Conservation (phyloP, 768 basidiomycete genomes). For the Lyophyllum decastes region DNA sequence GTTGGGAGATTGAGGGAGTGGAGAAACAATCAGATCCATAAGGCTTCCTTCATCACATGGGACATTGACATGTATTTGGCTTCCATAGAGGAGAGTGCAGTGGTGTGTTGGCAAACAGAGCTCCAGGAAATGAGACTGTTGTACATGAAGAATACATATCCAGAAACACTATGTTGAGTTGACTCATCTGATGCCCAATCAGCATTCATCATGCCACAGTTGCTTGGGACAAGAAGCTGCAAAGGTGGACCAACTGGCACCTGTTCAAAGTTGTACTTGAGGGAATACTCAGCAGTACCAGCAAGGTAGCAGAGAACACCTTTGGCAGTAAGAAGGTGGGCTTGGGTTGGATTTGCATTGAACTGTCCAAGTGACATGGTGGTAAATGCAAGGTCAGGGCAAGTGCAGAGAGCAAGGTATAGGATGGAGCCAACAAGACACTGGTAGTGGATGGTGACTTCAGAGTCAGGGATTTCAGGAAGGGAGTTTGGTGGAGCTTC, state of each 20-base stretch:
- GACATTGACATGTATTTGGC: not conserved
- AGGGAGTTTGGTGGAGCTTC: no score
- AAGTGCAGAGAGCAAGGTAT: conserved; percentile 30
- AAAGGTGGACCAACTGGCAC: not conserved
- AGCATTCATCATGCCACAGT: not conserved
- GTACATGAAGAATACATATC: not conserved
- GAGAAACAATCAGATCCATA: conserved; percentile 16
- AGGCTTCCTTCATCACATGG: not conserved
- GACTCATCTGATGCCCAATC: not conserved
- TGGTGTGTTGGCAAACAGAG: not conserved
- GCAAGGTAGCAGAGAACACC: conserved; percentile 31
- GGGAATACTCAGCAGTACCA: not conserved
- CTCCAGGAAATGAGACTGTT: not conserved
- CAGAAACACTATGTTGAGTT: not conserved
- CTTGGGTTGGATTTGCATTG: conserved; percentile 24
- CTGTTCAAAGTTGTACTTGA: not conserved
- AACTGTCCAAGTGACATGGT: conserved; percentile 31
- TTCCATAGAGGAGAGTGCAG: not conserved
- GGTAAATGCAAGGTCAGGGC: conserved; percentile 35
- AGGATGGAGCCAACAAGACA: conserved; percentile 25
- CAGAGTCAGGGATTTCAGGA: no score
- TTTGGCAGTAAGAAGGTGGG: conserved; percentile 32
- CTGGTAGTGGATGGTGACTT: no score
- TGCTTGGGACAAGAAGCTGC: not conserved
- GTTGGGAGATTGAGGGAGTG: conserved; percentile 3